Evolutionary conservation across 805 yeast species (phyloP).

Genomic region (Zygoascus flipseniorum): DNA sequence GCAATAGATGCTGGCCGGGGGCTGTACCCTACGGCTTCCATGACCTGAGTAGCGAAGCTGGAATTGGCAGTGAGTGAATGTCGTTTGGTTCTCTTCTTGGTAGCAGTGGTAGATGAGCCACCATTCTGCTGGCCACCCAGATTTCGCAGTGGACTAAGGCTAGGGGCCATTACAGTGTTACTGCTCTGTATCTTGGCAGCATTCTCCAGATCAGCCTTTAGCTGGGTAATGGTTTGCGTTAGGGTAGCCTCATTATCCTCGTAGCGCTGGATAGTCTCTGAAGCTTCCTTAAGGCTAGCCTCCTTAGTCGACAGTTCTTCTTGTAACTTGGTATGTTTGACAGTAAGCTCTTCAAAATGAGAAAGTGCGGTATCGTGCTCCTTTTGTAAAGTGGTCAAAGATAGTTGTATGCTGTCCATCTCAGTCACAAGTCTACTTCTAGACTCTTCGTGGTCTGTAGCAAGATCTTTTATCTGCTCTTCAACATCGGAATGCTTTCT

Average conservation of each 20-base stretch:
- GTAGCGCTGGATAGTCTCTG: slow-evolving; percentile 22
- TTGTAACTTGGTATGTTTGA: slow-evolving; percentile 20
- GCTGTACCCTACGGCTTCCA: slow-evolving; percentile 18
- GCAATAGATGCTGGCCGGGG: slow-evolving; percentile 25
- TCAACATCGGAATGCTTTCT: slow-evolving; percentile 21
- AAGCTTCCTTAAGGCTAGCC: slow-evolving; percentile 17
- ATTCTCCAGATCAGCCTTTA: slow-evolving; percentile 46
- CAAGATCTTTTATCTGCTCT: slow-evolving; percentile 20
- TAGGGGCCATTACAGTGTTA: slow-evolving; percentile 29
- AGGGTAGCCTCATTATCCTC: slow-evolving; percentile 15
- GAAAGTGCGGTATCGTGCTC: slow-evolving; percentile 21
- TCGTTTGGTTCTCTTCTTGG: slow-evolving; percentile 27
- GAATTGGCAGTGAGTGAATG: slow-evolving; percentile 19
- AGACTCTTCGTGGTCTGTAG: slow-evolving; percentile 20
- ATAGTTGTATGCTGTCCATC: slow-evolving; percentile 13
- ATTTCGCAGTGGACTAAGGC: slow-evolving; percentile 20
- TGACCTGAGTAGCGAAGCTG: slow-evolving; percentile 11
- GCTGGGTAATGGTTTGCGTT: slow-evolving; percentile 20
- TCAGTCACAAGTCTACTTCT: slow-evolving; percentile 13
- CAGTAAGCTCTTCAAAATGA: slow-evolving; percentile 25
- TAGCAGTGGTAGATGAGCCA: slow-evolving; percentile 11
- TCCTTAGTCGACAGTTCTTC: slow-evolving; percentile 22
- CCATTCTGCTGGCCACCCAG: slow-evolving; percentile 21
- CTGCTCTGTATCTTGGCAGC: slow-evolving; percentile 20
- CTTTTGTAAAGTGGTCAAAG: slow-evolving; percentile 19